phyloP scores from a whole-genome alignment of 2,329 filamentous ascomycete genomes.

The Diaporthe capsici region DNA sequence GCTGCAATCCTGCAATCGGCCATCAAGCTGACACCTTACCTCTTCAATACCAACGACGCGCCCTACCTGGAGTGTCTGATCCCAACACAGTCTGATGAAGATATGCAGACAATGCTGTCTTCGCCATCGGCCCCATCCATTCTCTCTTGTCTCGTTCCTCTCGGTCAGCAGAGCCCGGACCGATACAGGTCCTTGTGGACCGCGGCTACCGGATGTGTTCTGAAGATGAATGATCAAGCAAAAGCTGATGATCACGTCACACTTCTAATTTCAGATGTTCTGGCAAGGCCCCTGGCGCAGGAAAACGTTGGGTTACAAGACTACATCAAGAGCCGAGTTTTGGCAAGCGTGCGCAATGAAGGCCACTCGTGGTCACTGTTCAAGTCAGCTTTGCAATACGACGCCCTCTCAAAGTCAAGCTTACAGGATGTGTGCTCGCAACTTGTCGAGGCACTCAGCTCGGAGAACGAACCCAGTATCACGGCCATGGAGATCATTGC shows the following conservation, averaged over 20 bases:
- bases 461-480: conserved; percentile 51
- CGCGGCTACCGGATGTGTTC: conserved; percentile 57
- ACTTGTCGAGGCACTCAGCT: conserved; percentile 47
- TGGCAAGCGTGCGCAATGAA: conserved; percentile 54
- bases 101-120: conserved; percentile 71
- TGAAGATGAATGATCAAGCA: conserved; percentile 51
- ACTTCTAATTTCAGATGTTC: conserved; percentile 62
- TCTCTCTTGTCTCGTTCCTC: conserved; percentile 73
- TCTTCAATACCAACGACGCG: conserved; percentile 55
- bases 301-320: conserved; percentile 60
- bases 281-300: conserved; percentile 56
- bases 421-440: conserved; percentile 50
- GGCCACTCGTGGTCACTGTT: conserved; percentile 60
- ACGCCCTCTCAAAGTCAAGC: conserved; percentile 54
- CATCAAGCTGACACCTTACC: conserved; percentile 56
- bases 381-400: conserved; percentile 61
- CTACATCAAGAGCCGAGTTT: conserved; percentile 58
- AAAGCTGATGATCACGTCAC: conserved; percentile 54
- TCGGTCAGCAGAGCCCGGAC: conserved; percentile 58
- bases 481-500: conserved; percentile 64
- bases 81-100: conserved; percentile 64
- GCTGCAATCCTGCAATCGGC: conserved; percentile 61
- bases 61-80: conserved; percentile 60
- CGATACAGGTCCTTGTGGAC: conserved; percentile 61
- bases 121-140: conserved; percentile 79